Evolutionary conservation across 2,329 filamentous ascomycete species (phyloP).

Genomic region (Coleophoma eucalyptorum): DNA sequence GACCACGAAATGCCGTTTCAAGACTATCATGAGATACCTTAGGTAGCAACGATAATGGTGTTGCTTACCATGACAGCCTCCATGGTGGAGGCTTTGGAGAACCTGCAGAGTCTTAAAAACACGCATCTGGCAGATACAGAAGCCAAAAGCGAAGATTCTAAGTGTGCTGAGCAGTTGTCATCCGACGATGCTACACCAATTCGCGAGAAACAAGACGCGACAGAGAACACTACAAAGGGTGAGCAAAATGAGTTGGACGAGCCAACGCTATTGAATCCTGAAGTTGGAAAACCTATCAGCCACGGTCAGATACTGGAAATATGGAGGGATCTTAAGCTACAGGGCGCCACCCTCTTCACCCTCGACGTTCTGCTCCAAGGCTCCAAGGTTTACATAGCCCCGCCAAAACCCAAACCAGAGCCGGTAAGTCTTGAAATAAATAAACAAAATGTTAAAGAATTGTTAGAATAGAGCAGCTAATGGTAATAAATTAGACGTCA

Average conservation of each 20-base stretch:
- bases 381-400: slow-evolving; percentile 69
- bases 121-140: neutral
- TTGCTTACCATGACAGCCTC: slow-evolving; percentile 71
- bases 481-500: slow-evolving; percentile 49
- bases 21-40: slow-evolving; percentile 6
- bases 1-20: neutral
- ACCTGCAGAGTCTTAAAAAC: slow-evolving; percentile 18
- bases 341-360: slow-evolving; percentile 33
- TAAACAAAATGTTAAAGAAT: neutral
- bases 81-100: slow-evolving; percentile 58
- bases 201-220: no score
- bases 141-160: neutral
- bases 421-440: slow-evolving; percentile 50
- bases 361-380: slow-evolving; percentile 72
- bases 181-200: no score
- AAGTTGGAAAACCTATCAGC: slow-evolving; percentile 63
- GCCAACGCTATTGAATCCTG: slow-evolving; percentile 38
- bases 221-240: no score
- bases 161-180: neutral
- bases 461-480: slow-evolving; percentile 5
- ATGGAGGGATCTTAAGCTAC: slow-evolving; percentile 46
- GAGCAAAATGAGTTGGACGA: slow-evolving; percentile 25
- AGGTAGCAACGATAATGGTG: slow-evolving; percentile 52
- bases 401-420: slow-evolving; percentile 74
- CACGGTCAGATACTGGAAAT: slow-evolving; percentile 66